These are phyloP conservation scores for Vaccinium darrowii DNA, from an alignment of 148 eudicot genomes.

Conservation along the genomic window DNA sequence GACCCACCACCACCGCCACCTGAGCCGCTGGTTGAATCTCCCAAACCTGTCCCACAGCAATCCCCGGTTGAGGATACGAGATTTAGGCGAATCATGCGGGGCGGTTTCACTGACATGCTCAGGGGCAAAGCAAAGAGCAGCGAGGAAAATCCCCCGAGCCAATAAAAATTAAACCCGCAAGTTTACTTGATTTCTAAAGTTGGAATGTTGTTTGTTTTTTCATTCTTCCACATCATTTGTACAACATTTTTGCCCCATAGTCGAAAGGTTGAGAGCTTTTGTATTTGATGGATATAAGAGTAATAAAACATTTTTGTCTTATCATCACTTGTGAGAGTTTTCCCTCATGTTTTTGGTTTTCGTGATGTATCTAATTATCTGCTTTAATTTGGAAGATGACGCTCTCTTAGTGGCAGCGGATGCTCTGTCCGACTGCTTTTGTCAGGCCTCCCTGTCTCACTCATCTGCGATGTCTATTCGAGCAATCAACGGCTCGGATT, in stretches of 20 bases:
- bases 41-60: conserved; percentile 32
- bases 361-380: too few species aligned
- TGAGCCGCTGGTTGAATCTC: conserved; percentile 30
- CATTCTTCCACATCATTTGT: neutral
- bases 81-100: conserved; percentile 86
- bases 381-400: too few species aligned
- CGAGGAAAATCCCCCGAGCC: conserved; percentile 44
- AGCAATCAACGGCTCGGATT: too few species aligned
- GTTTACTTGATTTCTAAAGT: neutral
- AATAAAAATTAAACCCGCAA: conserved; percentile 15
- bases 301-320: conserved; percentile 4
- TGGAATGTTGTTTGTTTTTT: neutral
- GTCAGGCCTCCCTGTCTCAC: too few species aligned
- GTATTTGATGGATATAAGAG: neutral
- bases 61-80: conserved; percentile 77
- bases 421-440: too few species aligned
- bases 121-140: conserved; percentile 55
- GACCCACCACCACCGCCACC: conserved; percentile 33
- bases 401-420: too few species aligned
- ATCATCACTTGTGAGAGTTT: too few species aligned
- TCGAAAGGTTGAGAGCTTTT: neutral
- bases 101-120: conserved; percentile 82
- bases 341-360: too few species aligned
- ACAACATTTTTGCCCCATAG: neutral
- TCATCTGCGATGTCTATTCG: too few species aligned